Evolutionary conservation across 2,329 filamentous ascomycete genomes (phyloP).

Genomic region (Pseudogymnoascus sp.): DNA sequence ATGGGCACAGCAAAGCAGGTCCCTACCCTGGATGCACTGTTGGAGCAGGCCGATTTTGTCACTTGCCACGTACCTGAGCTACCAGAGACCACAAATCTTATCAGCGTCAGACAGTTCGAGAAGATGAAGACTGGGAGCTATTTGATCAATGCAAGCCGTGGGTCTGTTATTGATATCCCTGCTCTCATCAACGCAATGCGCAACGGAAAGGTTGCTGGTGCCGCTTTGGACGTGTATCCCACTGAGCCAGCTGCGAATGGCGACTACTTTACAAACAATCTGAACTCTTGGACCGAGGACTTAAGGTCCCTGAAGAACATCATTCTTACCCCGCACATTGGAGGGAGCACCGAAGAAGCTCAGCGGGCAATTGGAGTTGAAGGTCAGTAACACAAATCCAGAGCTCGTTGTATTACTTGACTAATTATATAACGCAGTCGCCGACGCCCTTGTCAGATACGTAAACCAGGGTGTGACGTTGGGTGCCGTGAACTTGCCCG

Average conservation of each 20-base stretch:
- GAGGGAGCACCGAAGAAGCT: conserved; percentile 94
- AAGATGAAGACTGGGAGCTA: conserved; percentile 92
- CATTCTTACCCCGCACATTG: conserved; percentile 93
- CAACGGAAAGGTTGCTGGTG: conserved; percentile 78
- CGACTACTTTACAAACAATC: conserved; percentile 78
- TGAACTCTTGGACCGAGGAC: conserved; percentile 81
- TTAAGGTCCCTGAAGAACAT: conserved; percentile 80
- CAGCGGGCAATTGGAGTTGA: conserved; percentile 93
- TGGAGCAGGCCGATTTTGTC: conserved; percentile 79
- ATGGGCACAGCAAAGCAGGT: conserved; percentile 84
- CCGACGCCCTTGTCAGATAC: conserved; percentile 79
- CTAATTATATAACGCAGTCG: conserved; percentile 43
- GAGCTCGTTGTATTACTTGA: conserved; percentile 8
- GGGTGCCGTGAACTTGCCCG: conserved; percentile 93
- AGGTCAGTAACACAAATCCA: conserved; percentile 33
- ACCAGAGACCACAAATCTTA: conserved; percentile 87
- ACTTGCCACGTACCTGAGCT: conserved; percentile 92
- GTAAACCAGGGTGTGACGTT: conserved; percentile 91
- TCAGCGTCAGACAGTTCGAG: conserved; percentile 67
- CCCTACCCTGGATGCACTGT: conserved; percentile 63
- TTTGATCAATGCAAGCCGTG: conserved; percentile 91
- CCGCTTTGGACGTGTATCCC: conserved; percentile 93
- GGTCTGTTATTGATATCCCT: conserved; percentile 87
- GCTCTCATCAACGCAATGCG: conserved; percentile 83
- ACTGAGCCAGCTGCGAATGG: conserved; percentile 90